Evolutionary conservation across 176 grass and related monocot species (phyloP).

Genomic region (Ensete ventricosum): DNA sequence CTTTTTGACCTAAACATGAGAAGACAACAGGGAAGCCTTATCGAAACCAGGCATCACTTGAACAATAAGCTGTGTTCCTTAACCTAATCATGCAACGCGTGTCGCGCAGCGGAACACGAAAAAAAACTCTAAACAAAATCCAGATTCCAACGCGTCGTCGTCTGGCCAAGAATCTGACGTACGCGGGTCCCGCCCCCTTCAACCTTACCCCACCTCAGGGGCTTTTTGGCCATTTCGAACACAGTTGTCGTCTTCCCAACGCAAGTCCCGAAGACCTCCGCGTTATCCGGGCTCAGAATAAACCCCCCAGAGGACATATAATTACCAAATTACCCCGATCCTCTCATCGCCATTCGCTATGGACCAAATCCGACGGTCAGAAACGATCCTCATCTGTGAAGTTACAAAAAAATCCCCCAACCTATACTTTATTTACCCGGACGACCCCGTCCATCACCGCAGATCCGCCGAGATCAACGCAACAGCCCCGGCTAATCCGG

Average conservation of each 20-base stretch:
- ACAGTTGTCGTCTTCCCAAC: not conserved
- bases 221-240: not conserved
- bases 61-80: no score
- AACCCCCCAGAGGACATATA: not conserved
- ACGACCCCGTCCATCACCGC: not conserved
- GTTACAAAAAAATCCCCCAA: not conserved
- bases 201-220: not conserved
- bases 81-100: no score
- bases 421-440: not conserved
- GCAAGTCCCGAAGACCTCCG: not conserved
- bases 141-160: no score
- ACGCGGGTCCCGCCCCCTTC: no score
- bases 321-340: not conserved
- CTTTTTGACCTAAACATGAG: no score
- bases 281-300: not conserved
- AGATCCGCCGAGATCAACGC: slow-evolving; percentile 3
- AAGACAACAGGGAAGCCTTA: no score
- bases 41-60: no score
- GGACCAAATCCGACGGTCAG: not conserved
- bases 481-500: not conserved
- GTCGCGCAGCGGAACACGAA: no score
- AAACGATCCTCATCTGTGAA: no score
- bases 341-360: not conserved
- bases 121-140: no score
- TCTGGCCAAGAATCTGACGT: no score